Conservation (phyloP, 257 asterid genomes). For the Leptodermis oblonga region DNA sequence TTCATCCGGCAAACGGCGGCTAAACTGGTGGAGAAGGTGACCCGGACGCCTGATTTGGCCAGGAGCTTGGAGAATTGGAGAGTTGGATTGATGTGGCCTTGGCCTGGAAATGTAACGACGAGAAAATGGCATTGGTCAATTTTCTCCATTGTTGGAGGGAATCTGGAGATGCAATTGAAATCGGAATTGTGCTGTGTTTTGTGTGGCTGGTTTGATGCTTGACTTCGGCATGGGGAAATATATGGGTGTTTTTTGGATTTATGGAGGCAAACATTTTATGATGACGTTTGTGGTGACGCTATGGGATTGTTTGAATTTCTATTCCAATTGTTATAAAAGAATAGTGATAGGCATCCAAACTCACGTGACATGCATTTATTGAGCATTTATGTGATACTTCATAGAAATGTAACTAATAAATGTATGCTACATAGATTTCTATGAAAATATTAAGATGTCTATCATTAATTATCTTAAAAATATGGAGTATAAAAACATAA, state of each 20-base stretch:
- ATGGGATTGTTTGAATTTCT: neutral
- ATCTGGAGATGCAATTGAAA: no score
- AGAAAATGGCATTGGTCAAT: slow-evolving; percentile 48
- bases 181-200: neutral
- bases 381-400: no score
- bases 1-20: slow-evolving; percentile 36
- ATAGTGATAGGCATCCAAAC: no score
- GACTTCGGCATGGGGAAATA: neutral
- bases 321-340: no score
- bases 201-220: neutral
- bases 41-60: slow-evolving; percentile 34
- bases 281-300: slow-evolving; percentile 1
- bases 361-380: no score
- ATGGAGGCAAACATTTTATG: neutral
- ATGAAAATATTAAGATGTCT: no score
- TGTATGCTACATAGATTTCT: no score
- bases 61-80: slow-evolving; percentile 54
- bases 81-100: slow-evolving; percentile 71
- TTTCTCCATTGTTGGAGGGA: no score
- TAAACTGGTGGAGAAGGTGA: slow-evolving; percentile 48
- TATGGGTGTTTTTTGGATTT: neutral
- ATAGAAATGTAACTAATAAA: no score
- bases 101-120: slow-evolving; percentile 45
- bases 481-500: no score
- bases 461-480: no score